Percentiles rank a stretch among this genome's conserved stretches.
Evolutionary conservation across 345 rosid species (phyloP).

Genomic region (Salix dunnii): DNA sequence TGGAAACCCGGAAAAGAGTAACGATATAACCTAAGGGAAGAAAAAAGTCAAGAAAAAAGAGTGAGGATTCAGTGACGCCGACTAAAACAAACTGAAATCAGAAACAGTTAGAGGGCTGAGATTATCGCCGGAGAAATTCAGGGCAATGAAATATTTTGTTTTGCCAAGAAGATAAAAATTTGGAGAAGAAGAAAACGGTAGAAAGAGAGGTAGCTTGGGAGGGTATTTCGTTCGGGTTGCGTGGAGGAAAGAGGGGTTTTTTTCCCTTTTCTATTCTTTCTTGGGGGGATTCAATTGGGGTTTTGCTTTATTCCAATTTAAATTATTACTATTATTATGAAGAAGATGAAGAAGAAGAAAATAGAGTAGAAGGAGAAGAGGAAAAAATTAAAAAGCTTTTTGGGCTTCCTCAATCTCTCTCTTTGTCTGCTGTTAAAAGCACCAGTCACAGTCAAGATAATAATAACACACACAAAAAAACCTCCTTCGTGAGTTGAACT

Average conservation of each 20-base stretch:
- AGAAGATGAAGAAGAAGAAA: background rate
- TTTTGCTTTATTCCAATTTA: background rate
- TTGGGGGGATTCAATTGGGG: background rate
- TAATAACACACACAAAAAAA: no score
- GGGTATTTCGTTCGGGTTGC: background rate
- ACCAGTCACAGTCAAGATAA: background rate
- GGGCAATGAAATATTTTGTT: background rate
- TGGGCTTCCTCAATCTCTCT: background rate
- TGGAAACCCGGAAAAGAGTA: slow-evolving; percentile 6
- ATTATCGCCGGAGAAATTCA: no score
- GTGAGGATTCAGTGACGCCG: background rate
- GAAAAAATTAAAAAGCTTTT: background rate
- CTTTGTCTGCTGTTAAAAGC: background rate
- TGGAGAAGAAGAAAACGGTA: background rate
- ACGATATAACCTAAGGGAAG: background rate
- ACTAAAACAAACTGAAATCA: background rate
- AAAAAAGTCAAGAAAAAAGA: background rate
- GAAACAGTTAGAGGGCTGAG: background rate
- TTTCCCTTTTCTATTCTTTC: background rate
- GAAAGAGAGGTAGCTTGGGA: background rate
- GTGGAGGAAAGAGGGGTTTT: background rate
- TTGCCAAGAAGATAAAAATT: background rate
- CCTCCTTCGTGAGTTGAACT: background rate
- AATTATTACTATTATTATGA: background rate
- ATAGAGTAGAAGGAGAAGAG: background rate